A percentile compares a stretch with the other conserved stretches of the same genome.
phyloP scores from a whole-genome alignment of 2,329 filamentous ascomycete species.

The Fusarium metavorans region DNA sequence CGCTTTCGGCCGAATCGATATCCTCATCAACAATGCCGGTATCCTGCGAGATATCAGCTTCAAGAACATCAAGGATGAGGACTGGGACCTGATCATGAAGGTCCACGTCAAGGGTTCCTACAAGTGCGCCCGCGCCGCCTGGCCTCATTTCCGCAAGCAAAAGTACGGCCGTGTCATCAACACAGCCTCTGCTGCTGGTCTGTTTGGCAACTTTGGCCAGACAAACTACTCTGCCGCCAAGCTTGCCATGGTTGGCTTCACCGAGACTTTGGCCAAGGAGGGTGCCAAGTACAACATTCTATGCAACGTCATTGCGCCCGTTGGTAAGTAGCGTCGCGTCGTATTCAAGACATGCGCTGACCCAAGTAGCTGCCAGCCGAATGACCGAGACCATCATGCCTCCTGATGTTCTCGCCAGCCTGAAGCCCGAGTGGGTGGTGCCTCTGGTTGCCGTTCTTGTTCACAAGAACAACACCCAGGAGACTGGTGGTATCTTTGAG shows the following conservation, averaged over 20 bases:
- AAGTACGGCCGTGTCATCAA: slow-evolving; percentile 98
- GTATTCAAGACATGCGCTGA: slow-evolving; percentile 20
- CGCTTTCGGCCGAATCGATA: slow-evolving; percentile 86
- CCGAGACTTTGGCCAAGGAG: slow-evolving; percentile 97
- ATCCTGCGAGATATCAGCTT: slow-evolving; percentile 96
- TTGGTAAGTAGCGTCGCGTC: slow-evolving; percentile 58
- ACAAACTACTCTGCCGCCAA: slow-evolving; percentile 98
- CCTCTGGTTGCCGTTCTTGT: slow-evolving; percentile 90
- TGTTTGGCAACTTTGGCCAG: slow-evolving; percentile 97
- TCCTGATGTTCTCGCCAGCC: slow-evolving; percentile 85
- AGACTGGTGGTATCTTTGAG: slow-evolving; percentile 93
- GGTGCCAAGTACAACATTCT: slow-evolving; percentile 98
- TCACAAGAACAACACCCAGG: slow-evolving; percentile 84
- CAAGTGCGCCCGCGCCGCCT: slow-evolving; percentile 94
- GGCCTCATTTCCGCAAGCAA: slow-evolving; percentile 98
- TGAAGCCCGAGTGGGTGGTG: slow-evolving; percentile 95
- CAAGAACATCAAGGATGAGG: slow-evolving; percentile 97
- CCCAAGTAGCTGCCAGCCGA: slow-evolving; percentile 78
- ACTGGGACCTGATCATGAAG: slow-evolving; percentile 95
- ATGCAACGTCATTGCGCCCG: slow-evolving; percentile 93
- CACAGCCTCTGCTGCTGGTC: slow-evolving; percentile 93
- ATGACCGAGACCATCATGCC: slow-evolving; percentile 98
- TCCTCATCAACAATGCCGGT: slow-evolving; percentile 98
- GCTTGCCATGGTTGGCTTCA: slow-evolving; percentile 94
- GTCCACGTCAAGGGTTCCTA: slow-evolving; percentile 95